Percentiles rank a stretch among this genome's conserved stretches.
Conservation (phyloP, 75 land plant genomes). For the Picea sitchensis region DNA sequence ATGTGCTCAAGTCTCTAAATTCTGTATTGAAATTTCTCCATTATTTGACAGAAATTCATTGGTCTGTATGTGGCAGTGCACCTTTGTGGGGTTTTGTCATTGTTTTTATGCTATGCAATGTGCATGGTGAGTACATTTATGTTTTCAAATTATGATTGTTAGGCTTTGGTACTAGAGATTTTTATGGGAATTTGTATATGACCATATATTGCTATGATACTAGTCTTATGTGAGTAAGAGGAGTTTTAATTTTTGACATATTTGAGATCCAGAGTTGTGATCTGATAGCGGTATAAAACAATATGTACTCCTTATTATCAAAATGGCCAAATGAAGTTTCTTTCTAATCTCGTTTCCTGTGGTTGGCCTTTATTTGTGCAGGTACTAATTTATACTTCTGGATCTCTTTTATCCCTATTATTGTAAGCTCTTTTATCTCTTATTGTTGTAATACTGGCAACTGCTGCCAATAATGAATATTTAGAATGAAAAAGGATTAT, state of each 20-base stretch:
- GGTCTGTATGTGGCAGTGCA: slow-evolving; percentile 52
- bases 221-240: neutral
- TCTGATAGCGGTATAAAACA: too few relatives aligned
- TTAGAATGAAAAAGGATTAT: neutral
- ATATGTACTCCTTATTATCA: too few relatives aligned
- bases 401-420: slow-evolving; percentile 77
- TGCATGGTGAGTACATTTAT: slow-evolving; percentile 47
- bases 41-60: slow-evolving; percentile 2
- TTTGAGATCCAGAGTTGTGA: too few relatives aligned
- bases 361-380: slow-evolving; percentile 16
- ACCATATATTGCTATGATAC: neutral
- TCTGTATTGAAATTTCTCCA: neutral
- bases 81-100: slow-evolving; percentile 90
- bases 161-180: neutral
- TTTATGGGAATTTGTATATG: neutral
- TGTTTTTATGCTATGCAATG: slow-evolving; percentile 77
- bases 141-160: neutral
- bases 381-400: slow-evolving; percentile 88
- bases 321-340: too few relatives aligned
- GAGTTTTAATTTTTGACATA: too few relatives aligned
- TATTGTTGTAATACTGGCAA: neutral
- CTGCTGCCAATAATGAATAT: neutral
- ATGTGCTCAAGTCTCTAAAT: neutral
- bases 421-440: slow-evolving; percentile 44
- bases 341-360: neutral